phyloP scores from a whole-genome alignment of 371 early-diverging fungal genomes.

The Zopfochytrium polystomum region DNA sequence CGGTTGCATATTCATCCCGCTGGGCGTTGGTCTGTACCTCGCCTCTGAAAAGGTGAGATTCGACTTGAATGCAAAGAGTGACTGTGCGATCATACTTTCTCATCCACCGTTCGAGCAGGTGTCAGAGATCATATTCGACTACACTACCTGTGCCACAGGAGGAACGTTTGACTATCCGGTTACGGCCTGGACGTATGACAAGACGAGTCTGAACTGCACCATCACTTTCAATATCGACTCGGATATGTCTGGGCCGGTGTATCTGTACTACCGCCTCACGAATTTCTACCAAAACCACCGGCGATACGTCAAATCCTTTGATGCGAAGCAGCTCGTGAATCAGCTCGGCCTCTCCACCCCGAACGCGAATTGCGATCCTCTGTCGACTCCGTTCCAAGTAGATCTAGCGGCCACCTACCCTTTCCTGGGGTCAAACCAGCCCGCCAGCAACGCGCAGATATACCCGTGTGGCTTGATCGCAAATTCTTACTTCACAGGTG shows the following conservation, averaged over 20 bases:
- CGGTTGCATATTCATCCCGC: slow-evolving; percentile 85
- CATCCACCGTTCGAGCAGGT: too few species aligned
- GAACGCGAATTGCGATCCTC: slow-evolving; percentile 8
- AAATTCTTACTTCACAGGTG: slow-evolving; percentile 93
- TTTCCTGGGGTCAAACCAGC: slow-evolving; percentile 14
- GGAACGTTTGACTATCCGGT: slow-evolving; percentile 16
- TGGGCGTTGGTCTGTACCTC: slow-evolving; percentile 62
- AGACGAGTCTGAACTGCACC: slow-evolving; percentile 55
- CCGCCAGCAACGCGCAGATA: slow-evolving; percentile 44
- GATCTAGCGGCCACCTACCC: slow-evolving; percentile 6
- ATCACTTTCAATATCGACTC: slow-evolving; percentile 70
- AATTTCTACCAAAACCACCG: slow-evolving; percentile 98
- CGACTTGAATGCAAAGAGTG: too few species aligned
- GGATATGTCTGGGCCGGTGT: slow-evolving; percentile 73
- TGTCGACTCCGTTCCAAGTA: slow-evolving; percentile 12
- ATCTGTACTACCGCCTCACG: slow-evolving; percentile 90
- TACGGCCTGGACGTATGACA: slow-evolving; percentile 43
- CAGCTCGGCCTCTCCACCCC: slow-evolving; percentile 4
- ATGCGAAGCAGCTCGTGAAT: slow-evolving; percentile 21
- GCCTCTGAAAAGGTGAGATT: slow-evolving; percentile 43
- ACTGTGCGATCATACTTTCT: too few species aligned
- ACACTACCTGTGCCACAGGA: slow-evolving; percentile 68
- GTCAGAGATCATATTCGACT: slow-evolving; percentile 77
- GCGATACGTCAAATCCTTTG: slow-evolving; percentile 81
- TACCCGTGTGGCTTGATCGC: slow-evolving; percentile 99